Evolutionary conservation across 176 grass and related monocot genomes (phyloP), one percentile per base, ranked within the genome.

Genomic region (Oryza glaberrima): DNA sequence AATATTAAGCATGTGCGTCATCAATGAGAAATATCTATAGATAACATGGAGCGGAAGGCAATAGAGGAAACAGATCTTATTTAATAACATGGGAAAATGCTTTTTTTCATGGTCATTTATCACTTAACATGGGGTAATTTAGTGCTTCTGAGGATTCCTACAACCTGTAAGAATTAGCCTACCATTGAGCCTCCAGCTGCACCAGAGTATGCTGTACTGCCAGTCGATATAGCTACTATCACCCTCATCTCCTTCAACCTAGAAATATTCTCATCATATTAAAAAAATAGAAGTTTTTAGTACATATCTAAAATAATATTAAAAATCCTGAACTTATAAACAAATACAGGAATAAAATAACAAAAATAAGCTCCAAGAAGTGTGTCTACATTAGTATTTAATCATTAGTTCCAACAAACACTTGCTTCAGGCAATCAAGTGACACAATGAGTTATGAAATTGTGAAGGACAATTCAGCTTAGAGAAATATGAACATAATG

Each of bases 131-230:
- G 19, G 56, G 2, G 6, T n/a, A 19, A 60, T 60, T n/a, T 6
- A 69, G 68, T 78, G 54, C 1, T 78, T 76, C 51, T 5, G 16
- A 12, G 23, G 23, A 78, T 16, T 43, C 22, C 16, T 54, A 36
- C 4, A 36, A 40, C n/a, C 38, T 81, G 45, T 7, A 90, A 67
- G 49, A 52, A 64, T 56, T 75, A 75, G 81, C 77, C 4, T 78
- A 99, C 94, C 96, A 99, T 99, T 64, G 96, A 99, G 2, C 96
- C 94, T 66, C 96, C 96, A 79, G 94, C 96, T 80, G 96, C 86
- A 74, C 94, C 96, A 63, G 96, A 99, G 85, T 99, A 99, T 63
- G 96, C 96, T 16, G 96, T 99, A 74, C 94, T 96, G 65, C 93
- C 96, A 82, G 96, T 96, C 32, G 96, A 90, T 66, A 91, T 99